These are phyloP conservation scores for sunflower (Helianthus annuus) DNA, from an alignment of 129 eudicot species.

Conservation along the genomic window HanXRQr2.0-SUNRISE NC_035444.2:150330597-150331096, in stretches of 20 bases:
- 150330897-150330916: slow-evolving; percentile 99
- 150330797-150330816: slow-evolving; percentile 74
- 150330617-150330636: slow-evolving; percentile 57
- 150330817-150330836: slow-evolving; percentile 63
- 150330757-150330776: slow-evolving; percentile 65
- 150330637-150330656: slow-evolving; percentile 82
- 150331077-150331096: slow-evolving; percentile 95
- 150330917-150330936: slow-evolving; percentile 83
- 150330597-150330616: slow-evolving; percentile 88
- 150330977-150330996: background rate
- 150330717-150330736: slow-evolving; percentile 48
- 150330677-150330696: slow-evolving; percentile 48
- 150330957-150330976: slow-evolving; percentile 58
- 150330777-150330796: slow-evolving; percentile 93
- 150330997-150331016: background rate
- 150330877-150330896: slow-evolving; percentile 87
- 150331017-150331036: background rate
- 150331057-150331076: slow-evolving; percentile 75
- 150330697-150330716: slow-evolving; percentile 38
- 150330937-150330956: slow-evolving; percentile 85
- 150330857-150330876: slow-evolving; percentile 99
- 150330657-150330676: slow-evolving; percentile 62
- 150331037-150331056: slow-evolving; percentile 33
- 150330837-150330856: slow-evolving; percentile 65
- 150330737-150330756: slow-evolving; percentile 55